Percentiles rank a stretch among this genome's conserved stretches.
phyloP scores from a whole-genome alignment of 2,329 filamentous ascomycete genomes.

The Fusarium sp. region DNA sequence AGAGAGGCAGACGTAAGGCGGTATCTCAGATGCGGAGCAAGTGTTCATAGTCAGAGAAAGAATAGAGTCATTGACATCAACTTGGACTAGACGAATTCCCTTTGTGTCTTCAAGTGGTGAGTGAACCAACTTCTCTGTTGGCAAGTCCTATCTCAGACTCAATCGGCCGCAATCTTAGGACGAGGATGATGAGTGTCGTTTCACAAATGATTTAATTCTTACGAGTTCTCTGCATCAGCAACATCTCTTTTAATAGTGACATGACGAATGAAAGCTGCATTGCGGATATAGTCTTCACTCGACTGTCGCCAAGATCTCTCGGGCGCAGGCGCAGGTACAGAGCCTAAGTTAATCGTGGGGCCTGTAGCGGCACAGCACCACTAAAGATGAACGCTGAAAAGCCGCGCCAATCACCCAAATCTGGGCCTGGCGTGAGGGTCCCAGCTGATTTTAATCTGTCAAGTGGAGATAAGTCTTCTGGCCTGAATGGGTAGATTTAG shows the following conservation, averaged over 20 bases:
- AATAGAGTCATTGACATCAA: neutral
- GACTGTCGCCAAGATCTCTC: neutral
- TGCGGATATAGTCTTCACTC: no score
- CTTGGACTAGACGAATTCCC: neutral
- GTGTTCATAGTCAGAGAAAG: neutral
- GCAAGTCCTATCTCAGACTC: neutral
- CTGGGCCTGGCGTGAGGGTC: neutral
- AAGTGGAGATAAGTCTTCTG: no score
- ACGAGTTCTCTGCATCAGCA: rapidly evolving
- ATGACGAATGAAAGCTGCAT: neutral
- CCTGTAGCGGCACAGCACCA: neutral
- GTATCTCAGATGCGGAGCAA: neutral
- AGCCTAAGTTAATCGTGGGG: neutral
- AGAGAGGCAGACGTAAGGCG: conserved; percentile 8
- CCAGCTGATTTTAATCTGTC: neutral
- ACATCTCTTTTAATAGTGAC: rapidly evolving
- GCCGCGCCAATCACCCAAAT: neutral
- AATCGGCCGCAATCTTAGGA: neutral
- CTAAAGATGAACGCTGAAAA: neutral
- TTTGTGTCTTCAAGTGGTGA: neutral
- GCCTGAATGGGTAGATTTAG: neutral
- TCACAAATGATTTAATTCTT: neutral
- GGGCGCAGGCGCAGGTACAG: neutral
- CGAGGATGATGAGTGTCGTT: neutral
- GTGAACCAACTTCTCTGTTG: neutral